A percentile compares a stretch with the other conserved stretches of the same genome.
Evolutionary conservation across 768 basidiomycete species (phyloP).

Genomic region (Podaxis sp.): DNA sequence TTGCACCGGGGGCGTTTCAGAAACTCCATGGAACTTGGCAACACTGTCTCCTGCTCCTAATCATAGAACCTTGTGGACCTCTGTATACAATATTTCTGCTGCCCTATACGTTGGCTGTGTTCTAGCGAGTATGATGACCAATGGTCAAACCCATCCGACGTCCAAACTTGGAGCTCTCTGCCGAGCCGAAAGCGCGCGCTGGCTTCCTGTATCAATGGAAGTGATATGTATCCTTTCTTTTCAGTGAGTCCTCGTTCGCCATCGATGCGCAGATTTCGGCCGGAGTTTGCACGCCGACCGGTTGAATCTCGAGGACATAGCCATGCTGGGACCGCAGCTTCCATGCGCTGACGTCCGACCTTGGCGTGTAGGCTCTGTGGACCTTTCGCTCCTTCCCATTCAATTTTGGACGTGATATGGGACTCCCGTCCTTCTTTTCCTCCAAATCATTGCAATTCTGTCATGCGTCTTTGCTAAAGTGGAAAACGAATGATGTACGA

Average conservation of each 20-base stretch:
- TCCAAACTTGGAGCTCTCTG: neutral
- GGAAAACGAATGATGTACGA: conserved; percentile 5
- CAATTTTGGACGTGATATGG: neutral
- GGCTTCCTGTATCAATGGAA: neutral
- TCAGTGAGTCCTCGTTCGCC: neutral
- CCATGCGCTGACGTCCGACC: neutral
- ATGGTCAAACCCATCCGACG: neutral
- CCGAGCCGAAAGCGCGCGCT: neutral
- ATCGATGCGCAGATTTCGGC: neutral
- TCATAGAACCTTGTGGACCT: conserved; percentile 3
- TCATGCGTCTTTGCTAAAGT: conserved; percentile 1
- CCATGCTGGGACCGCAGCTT: neutral
- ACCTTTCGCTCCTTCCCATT: neutral
- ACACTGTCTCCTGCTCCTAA: neutral
- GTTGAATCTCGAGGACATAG: neutral
- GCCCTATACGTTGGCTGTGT: neutral
- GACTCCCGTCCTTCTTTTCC: neutral
- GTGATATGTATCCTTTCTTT: neutral
- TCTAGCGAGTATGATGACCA: neutral
- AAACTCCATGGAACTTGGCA: conserved; percentile 1
- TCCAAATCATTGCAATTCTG: neutral
- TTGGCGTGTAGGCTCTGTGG: neutral
- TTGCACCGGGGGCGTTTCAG: conserved; percentile 3
- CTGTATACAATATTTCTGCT: neutral
- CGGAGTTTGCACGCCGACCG: neutral